Base-by-base conservation (phyloP, 2,329 filamentous ascomycete species). In the Cladosporium oxysporum region DNA sequence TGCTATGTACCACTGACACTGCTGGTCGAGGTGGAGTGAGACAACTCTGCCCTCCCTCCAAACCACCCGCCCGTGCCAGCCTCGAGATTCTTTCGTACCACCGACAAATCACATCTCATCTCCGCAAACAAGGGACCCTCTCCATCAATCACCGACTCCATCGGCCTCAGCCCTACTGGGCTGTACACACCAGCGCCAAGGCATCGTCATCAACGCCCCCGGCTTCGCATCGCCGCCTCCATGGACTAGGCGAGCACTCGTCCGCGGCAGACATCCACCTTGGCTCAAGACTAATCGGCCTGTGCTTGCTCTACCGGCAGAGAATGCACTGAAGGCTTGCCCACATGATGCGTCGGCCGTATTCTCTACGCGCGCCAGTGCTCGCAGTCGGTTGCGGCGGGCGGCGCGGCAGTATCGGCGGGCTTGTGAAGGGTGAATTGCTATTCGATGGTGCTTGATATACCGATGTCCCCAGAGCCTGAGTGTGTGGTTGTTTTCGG, bases 141-240 rank as follows among this genome's bases (percentile, higher is more conserved):
- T 55, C 52, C 28, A n/a, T 55, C 26, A 29, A 37, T 16, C 2
- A 6, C 41, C 41, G 41, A 47, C 41, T 47, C 41, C 41, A 47
- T 47, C 41, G 21, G 8, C 41, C 60, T 62, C 60, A 62, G 60
- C 60, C 60, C 60, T 53, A 53, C 49, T 53, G 60, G 60, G 60
- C 60, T 33, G 41, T 58, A 28, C 33, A 23, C 21, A 41, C 8
- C 11, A 1, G 7, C 55, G 55, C 55, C 55, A 58, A 58, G 55
- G 55, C 55, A 61, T 61, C 58, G 41, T 61, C 41, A 47, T 33
- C 18, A 21, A 55, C 52, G 52, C 52, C 52, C 50, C 52, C 52
- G 52, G 52, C 52, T 33, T 55, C 14, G 41, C 41, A 61, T 31
- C 41, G 28, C 58, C 58, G 41, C 16, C 21, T 58, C 21, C 55